phyloP scores from a whole-genome alignment of 805 yeast genomes.

The Sungouiella blattae region DNA sequence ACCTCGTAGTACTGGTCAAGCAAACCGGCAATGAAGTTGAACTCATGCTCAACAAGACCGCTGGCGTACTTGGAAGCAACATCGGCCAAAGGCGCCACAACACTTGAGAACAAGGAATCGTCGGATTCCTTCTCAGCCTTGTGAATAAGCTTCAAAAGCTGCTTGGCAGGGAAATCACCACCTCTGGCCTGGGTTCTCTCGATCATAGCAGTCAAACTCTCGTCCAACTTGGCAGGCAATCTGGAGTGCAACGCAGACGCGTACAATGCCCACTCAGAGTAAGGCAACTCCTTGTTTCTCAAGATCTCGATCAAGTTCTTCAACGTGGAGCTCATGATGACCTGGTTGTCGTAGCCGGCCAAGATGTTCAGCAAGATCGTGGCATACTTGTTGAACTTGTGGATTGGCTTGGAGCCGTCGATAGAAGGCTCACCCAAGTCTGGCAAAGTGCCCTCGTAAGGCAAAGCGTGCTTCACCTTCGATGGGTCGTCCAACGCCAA shows the following conservation, averaged over 20 bases:
- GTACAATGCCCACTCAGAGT: constrained; percentile 83
- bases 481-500: constrained; percentile 94
- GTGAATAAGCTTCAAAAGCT: constrained; percentile 66
- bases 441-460: constrained; percentile 92
- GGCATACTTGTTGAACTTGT: constrained; percentile 59
- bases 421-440: constrained; percentile 79
- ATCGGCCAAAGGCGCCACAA: constrained; percentile 68
- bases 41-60: constrained; percentile 85
- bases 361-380: constrained; percentile 73
- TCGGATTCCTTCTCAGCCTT: constrained; percentile 51
- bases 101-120: constrained; percentile 44
- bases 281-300: constrained; percentile 81
- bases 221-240: constrained; percentile 74
- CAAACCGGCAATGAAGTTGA: constrained; percentile 63
- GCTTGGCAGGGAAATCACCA: constrained; percentile 93
- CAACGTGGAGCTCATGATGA: constrained; percentile 82
- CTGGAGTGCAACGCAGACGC: constrained; percentile 91
- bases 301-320: constrained; percentile 68
- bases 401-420: constrained; percentile 80
- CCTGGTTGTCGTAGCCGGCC: constrained; percentile 93
- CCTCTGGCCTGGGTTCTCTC: constrained; percentile 61
- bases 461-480: constrained; percentile 93
- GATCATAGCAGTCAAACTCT: constrained; percentile 58
- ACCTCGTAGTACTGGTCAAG: constrained; percentile 70
- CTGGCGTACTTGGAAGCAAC: constrained; percentile 67